Percentiles rank a stretch among this genome's conserved stretches.
These are phyloP conservation scores for Mycena crocata DNA, from an alignment of 768 basidiomycete genomes.

Conservation along the genomic window DNA sequence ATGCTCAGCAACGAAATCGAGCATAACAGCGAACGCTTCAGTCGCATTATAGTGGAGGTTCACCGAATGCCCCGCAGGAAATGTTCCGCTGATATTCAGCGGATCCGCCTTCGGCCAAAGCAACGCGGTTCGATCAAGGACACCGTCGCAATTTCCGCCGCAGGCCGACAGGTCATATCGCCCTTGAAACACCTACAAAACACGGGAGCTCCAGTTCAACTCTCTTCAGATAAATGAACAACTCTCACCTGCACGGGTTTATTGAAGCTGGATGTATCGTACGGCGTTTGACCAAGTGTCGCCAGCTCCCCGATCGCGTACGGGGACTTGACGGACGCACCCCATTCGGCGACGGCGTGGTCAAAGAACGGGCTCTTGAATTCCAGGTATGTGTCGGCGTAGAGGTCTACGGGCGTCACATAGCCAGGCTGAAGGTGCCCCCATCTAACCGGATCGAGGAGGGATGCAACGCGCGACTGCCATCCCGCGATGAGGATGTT, in stretches of 20 bases:
- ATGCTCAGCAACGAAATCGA: slow-evolving; percentile 15
- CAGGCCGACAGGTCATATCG: slow-evolving; percentile 17
- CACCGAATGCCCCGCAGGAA: slow-evolving; percentile 21
- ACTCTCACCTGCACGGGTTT: slow-evolving; percentile 26
- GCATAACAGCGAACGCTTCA: slow-evolving; percentile 17
- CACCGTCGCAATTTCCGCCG: slow-evolving; percentile 23
- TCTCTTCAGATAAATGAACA: neutral
- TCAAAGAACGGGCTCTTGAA: slow-evolving; percentile 22
- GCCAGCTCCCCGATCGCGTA: slow-evolving; percentile 22
- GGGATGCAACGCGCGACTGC: slow-evolving; percentile 22
- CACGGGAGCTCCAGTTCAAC: too few relatives aligned
- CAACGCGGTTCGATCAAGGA: slow-evolving; percentile 11
- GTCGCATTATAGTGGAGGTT: slow-evolving; percentile 20
- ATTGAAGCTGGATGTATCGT: slow-evolving; percentile 21
- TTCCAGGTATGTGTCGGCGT: slow-evolving; percentile 19
- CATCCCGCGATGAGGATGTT: slow-evolving; percentile 26
- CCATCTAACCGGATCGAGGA: slow-evolving; percentile 16
- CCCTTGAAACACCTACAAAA: slow-evolving; percentile 13
- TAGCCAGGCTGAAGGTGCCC: slow-evolving; percentile 10
- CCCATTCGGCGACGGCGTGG: slow-evolving; percentile 22
- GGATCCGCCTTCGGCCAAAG: slow-evolving; percentile 19
- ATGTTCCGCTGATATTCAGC: slow-evolving; percentile 11
- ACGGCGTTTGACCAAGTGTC: slow-evolving; percentile 15
- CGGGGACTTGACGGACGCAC: slow-evolving; percentile 11
- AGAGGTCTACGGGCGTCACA: slow-evolving; percentile 14